Base-by-base conservation (phyloP, 768 basidiomycete genomes). In the Tulasnella calospora region DNA sequence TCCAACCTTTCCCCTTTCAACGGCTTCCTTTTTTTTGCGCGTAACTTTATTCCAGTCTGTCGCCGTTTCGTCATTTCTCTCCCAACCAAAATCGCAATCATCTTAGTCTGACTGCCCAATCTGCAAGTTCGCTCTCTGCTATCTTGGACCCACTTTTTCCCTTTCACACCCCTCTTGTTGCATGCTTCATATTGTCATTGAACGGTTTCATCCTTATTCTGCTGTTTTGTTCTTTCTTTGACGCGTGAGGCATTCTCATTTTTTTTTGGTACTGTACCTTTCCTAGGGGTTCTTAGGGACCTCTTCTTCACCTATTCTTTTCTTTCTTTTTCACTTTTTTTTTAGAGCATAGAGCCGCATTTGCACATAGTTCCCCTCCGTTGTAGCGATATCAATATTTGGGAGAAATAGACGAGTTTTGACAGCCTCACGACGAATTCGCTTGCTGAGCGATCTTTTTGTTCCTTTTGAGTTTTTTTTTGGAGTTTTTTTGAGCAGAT, bases 131-230 rank as follows among this genome's bases (percentile, higher is more conserved):
- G 51, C 47, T 79, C 74, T 41, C 51, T 61, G 40, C 21, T 38
- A 51, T 80, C 71, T 47, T 79, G 51, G 51, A 44, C 79, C 72
- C 35, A 36, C 35, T 57, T 71, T 40, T 41, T 79, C 71, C 6
- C 33, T 55, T 74, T 38, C 44, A 44, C 51, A 7, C n/a, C 35
- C 38, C 74, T 19, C 73, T 76, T 73, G 73, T 44, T 79, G 79
- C 78, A 79, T 79, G 44, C 71, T 51, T 51, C 51, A 51, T 51
- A 46, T 51, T 51, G 51, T 51, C 51, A 51, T 51, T 8, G 51
- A 51, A 51, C 51, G 51, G 51, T 51, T 51, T 51, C 44, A 44
- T 44, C 51, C 46, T 51, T 51, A 51, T 51, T 51, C 51, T 51
- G 51, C 51, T 51, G 51, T n/a, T 51, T 51, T 51, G 51, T 51